A percentile compares a stretch with the other conserved stretches of the same genome.
Evolutionary conservation across 257 asterid genomes (phyloP).

Genomic region (Solanum piurae): DNA sequence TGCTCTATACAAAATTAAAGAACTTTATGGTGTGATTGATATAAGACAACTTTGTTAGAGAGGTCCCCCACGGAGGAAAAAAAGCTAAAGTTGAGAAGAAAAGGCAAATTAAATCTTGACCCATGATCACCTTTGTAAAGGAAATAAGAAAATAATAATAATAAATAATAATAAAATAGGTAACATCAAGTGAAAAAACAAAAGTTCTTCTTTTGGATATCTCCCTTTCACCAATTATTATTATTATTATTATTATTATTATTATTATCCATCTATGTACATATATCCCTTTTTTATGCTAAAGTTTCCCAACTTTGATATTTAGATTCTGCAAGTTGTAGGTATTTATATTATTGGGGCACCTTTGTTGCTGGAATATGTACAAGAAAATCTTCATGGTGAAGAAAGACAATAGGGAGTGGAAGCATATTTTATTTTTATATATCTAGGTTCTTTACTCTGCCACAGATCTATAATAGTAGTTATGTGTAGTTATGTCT

Average conservation of each 20-base stretch:
- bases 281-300: not conserved
- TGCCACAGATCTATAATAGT: not conserved
- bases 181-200: not conserved
- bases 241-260: not conserved
- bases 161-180: not conserved
- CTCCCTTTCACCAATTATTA: not conserved
- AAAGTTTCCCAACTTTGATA: not conserved
- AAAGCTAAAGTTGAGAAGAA: not conserved
- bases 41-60: constrained; percentile 7
- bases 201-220: constrained; percentile 2
- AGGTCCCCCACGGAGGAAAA: not conserved
- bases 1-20: not conserved
- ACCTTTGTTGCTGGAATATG: constrained; percentile 1
- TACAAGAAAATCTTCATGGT: constrained; percentile 9
- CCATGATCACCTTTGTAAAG: constrained; percentile 8
- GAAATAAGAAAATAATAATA: not conserved
- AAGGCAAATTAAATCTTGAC: constrained; percentile 9
- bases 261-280: not conserved
- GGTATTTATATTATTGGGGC: not conserved
- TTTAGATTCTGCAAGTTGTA: constrained; percentile 6
- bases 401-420: constrained; percentile 9
- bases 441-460: constrained; percentile 17
- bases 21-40: not conserved
- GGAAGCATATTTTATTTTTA: not conserved
- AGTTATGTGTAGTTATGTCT: not conserved